Evolutionary conservation across 2,329 filamentous ascomycete genomes (phyloP), one percentile per base, ranked within the genome.

Genomic region (Chrysoporthe cubensis): DNA sequence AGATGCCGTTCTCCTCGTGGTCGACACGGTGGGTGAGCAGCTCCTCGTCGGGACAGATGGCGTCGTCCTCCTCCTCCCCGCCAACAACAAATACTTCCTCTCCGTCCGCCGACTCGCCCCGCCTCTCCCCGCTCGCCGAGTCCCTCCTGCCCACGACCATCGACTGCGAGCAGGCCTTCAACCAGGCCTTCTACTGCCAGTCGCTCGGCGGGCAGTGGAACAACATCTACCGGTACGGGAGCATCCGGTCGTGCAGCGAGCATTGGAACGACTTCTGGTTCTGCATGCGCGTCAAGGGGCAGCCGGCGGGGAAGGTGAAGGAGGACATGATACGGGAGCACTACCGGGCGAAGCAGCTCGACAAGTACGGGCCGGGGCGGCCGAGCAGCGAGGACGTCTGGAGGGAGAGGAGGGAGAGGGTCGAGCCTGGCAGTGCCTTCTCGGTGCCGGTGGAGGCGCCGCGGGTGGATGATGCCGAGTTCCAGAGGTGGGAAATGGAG

Each of bases 181-280:
- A 99, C 82, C 86, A 89, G 71, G 94, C 95, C 69, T 97, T 95
- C 86, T 93, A 95, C 84, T 99, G 96, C 85, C 92, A 96, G 77
- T 93, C 91, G 0, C 84, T 97, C 9, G 94, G 93, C 64, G 94
- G 95, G 0, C 94, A 98, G 78, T 97, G 94, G 84, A 94, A 92
- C 75, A 89, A 93, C 75, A 87, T 98, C 48, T 99, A 98, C 84
- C 91, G 96, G 50, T 90, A 93, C 76, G 96, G 96, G 70, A 82
- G 84, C 54, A 82, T 97, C 75, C 88, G 90, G 57, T 85, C 87
- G 3, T 99, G 96, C 84, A 88, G 84, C 70, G 91, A 96, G 72
- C 90, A 94, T 71, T 97, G 95, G 94, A 87, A 90, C 70, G 92
- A 97, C 79, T 98, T 97, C 80, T 97, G 94, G 92, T 95, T 97